Percentiles rank a stretch among this genome's conserved stretches.
phyloP scores from a whole-genome alignment of 192 early-diverging fungal genomes.

The Entomortierella beljakovae region DNA sequence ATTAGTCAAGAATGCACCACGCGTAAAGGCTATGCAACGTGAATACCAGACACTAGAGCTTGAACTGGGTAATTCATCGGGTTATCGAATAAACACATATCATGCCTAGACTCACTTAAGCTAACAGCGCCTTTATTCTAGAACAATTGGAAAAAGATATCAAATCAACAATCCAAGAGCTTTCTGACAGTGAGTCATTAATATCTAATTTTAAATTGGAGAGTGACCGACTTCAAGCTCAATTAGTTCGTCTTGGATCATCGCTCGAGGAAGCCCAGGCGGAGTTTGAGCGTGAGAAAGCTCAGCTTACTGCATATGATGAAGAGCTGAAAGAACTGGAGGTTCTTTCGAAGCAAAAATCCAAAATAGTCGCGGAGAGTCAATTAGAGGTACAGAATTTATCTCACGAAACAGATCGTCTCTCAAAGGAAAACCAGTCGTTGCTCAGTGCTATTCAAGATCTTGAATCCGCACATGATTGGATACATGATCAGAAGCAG shows the following conservation, averaged over 20 bases:
- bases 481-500: slow-evolving; percentile 92
- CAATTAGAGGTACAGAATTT: slow-evolving; percentile 87
- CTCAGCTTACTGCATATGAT: slow-evolving; percentile 79
- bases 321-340: slow-evolving; percentile 82
- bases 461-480: slow-evolving; percentile 72
- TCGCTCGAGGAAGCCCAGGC: slow-evolving; percentile 63
- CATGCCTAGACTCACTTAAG: background rate
- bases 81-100: background rate
- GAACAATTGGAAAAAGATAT: slow-evolving; percentile 70
- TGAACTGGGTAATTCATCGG: slow-evolving; percentile 69
- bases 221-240: slow-evolving; percentile 51
- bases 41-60: slow-evolving; percentile 72
- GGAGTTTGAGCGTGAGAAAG: slow-evolving; percentile 71
- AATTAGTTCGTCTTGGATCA: slow-evolving; percentile 13
- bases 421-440: slow-evolving; percentile 69
- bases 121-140: slow-evolving; percentile 9
- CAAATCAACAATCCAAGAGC: slow-evolving; percentile 52
- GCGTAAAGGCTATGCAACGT: slow-evolving; percentile 72
- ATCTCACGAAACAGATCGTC: slow-evolving; percentile 80
- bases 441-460: slow-evolving; percentile 58
- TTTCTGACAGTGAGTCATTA: slow-evolving; percentile 57
- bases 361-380: slow-evolving; percentile 72
- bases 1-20: slow-evolving; percentile 63
- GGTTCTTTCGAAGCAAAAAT: slow-evolving; percentile 71
- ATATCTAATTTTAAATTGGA: slow-evolving; percentile 61